Percentiles rank a stretch among this genome's conserved stretches.
These are phyloP conservation scores for Pilasporangium apinafurcum DNA, from an alignment of 352 stramenopile species.

Conservation along the genomic window DNA sequence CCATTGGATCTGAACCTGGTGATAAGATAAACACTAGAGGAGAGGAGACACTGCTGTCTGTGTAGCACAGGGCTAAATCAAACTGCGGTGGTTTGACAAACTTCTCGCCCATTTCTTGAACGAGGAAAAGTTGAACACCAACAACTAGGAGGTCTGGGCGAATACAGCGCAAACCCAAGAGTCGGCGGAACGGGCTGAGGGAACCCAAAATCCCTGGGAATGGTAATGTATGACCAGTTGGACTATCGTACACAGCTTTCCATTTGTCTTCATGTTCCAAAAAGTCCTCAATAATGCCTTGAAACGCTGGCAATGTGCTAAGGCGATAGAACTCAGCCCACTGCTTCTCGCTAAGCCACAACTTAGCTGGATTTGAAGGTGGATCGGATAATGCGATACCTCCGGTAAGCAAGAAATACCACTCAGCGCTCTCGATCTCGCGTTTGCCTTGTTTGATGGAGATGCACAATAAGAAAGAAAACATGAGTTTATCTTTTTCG, in stretches of 20 bases:
- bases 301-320: conserved; percentile 68
- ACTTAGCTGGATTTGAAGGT: conserved; percentile 82
- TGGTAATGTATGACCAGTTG: conserved; percentile 67
- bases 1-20: conserved; percentile 88
- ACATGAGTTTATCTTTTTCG: conserved; percentile 94
- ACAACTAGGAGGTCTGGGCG: conserved; percentile 82
- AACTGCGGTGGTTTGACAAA: conserved; percentile 91
- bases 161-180: conserved; percentile 79
- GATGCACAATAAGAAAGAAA: conserved; percentile 87
- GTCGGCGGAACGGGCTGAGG: conserved; percentile 62
- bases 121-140: conserved; percentile 89
- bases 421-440: conserved; percentile 82
- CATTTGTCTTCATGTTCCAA: conserved; percentile 65
- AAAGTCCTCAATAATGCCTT: conserved; percentile 80
- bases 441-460: conserved; percentile 80
- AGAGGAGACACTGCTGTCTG: conserved; percentile 79
- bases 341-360: conserved; percentile 90
- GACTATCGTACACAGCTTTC: conserved; percentile 87
- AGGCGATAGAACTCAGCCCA: conserved; percentile 92
- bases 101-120: conserved; percentile 85
- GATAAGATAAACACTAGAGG: conserved; percentile 92
- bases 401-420: conserved; percentile 93
- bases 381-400: conserved; percentile 87
- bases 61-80: conserved; percentile 84
- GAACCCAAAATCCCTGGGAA: conserved; percentile 62